Conservation (phyloP, 306 rosid genomes). For the Medicago arabica region DNA sequence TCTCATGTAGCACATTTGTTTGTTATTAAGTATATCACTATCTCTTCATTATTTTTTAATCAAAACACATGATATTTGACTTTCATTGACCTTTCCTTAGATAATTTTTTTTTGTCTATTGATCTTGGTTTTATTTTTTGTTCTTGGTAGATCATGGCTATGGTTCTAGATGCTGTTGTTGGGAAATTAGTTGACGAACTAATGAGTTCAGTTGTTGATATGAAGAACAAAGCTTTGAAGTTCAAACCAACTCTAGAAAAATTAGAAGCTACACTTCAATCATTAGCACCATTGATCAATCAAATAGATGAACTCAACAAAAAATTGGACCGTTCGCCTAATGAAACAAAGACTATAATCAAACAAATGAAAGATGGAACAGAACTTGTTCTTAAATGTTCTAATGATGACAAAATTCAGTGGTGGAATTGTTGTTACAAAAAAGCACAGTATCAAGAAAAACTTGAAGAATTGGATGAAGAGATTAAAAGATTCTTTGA, state of each 20-base stretch:
- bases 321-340: conserved; percentile 26
- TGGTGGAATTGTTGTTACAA: conserved; percentile 46
- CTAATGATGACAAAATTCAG: not conserved
- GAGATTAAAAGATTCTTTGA: conserved; percentile 25
- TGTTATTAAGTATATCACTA: not conserved
- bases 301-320: conserved; percentile 39
- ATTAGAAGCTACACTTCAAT: conserved; percentile 26
- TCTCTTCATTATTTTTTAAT: not conserved
- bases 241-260: conserved; percentile 38
- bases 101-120: not conserved
- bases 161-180: conserved; percentile 41
- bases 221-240: conserved; percentile 34
- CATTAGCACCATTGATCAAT: conserved; percentile 32
- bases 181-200: conserved; percentile 41
- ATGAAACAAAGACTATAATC: conserved; percentile 32
- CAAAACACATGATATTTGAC: not conserved
- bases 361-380: conserved; percentile 37
- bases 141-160: conserved; percentile 31
- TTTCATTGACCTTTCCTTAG: not conserved
- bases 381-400: conserved; percentile 47
- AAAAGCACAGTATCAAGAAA: conserved; percentile 35
- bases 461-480: conserved; percentile 46
- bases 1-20: not conserved
- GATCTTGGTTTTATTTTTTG: not conserved
- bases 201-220: conserved; percentile 4